phyloP scores from a whole-genome alignment of 23 red algal species.

The Agarophyton chilense region DNA sequence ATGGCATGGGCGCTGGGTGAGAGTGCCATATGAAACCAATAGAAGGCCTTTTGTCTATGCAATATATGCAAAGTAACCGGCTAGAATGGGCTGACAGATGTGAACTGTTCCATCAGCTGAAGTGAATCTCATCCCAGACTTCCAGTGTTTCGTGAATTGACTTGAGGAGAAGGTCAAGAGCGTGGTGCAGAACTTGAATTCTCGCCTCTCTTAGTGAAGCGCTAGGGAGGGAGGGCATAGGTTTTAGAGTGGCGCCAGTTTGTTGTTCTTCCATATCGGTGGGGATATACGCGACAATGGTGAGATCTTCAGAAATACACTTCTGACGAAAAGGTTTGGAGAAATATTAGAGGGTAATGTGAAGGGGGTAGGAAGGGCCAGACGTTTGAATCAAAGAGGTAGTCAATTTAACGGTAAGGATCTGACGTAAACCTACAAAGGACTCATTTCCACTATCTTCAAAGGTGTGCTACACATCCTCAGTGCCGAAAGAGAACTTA shows the following conservation, averaged over 20 bases:
- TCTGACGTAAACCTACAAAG: background rate
- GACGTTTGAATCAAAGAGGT: constrained; percentile 21
- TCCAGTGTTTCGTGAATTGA: background rate
- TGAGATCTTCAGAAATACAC: background rate
- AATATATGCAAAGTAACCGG: background rate
- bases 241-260: background rate
- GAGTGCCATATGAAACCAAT: background rate
- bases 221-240: background rate
- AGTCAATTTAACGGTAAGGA: constrained; percentile 5
- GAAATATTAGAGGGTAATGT: constrained; percentile 8
- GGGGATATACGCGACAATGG: background rate
- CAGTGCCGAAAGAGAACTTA: background rate
- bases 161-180: background rate
- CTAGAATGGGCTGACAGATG: background rate
- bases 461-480: background rate
- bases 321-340: background rate
- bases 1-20: background rate
- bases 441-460: background rate
- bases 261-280: background rate
- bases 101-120: background rate
- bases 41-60: background rate
- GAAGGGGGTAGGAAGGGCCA: constrained; percentile 12
- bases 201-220: background rate
- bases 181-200: background rate
- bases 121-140: background rate